A percentile compares a stretch with the other conserved stretches of the same genome.
phyloP scores from a whole-genome alignment of 352 stramenopile genomes.

The Globisporangium paddicum region DNA sequence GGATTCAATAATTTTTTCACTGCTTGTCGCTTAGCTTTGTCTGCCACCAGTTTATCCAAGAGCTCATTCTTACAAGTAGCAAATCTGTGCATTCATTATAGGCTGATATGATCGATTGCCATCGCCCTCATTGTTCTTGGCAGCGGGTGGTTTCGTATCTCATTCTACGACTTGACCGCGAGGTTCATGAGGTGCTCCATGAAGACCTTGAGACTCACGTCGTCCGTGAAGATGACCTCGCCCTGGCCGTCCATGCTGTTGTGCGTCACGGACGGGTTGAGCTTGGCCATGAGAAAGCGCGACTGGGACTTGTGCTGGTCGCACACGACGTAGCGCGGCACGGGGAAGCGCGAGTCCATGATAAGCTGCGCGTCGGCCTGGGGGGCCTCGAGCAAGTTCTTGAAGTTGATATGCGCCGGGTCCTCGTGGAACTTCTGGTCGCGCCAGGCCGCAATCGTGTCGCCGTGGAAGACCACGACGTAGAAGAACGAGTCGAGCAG shows the following conservation, averaged over 20 bases:
- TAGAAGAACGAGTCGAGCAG: constrained; percentile 99
- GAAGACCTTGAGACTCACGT: constrained; percentile 99
- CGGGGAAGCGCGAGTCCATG: constrained; percentile 98
- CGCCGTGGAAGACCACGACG: constrained; percentile 99
- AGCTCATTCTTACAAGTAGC: too few species aligned
- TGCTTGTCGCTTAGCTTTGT: too few species aligned
- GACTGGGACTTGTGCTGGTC: constrained; percentile 99
- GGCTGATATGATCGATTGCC: too few species aligned
- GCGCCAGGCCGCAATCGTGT: constrained; percentile 98
- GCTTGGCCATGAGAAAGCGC: constrained; percentile 99
- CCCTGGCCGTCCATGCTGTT: constrained; percentile 93
- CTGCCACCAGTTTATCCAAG: too few species aligned
- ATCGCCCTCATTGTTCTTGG: too few species aligned
- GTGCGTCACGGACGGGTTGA: constrained; percentile 98
- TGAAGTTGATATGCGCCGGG: constrained; percentile 97
- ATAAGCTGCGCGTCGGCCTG: constrained; percentile 98
- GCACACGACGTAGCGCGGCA: constrained; percentile 98
- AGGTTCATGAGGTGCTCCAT: constrained; percentile 98
- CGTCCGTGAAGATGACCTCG: constrained; percentile 98
- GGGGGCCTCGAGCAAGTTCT: constrained; percentile 96
- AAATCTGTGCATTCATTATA: too few species aligned
- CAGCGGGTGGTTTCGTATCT: too few species aligned
- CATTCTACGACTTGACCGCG: constrained; percentile 72
- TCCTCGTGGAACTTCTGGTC: constrained; percentile 95
- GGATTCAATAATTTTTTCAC: too few species aligned